phyloP scores from a whole-genome alignment of 2,329 filamentous ascomycete species.

The Fusarium algeriense region DNA sequence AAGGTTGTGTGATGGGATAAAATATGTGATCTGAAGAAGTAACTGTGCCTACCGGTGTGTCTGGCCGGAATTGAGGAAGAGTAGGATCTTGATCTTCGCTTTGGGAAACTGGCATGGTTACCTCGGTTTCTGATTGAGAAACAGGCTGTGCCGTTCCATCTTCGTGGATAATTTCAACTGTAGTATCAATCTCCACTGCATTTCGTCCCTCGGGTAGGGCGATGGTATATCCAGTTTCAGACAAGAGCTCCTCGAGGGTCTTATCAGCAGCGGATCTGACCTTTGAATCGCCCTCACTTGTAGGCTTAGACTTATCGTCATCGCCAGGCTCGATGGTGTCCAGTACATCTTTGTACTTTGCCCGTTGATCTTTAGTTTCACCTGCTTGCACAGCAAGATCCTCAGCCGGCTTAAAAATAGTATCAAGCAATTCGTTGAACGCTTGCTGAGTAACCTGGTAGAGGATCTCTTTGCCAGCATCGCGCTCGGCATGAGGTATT shows the following conservation, averaged over 20 bases:
- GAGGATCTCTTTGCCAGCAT: slow-evolving; percentile 87
- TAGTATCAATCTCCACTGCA: slow-evolving; percentile 51
- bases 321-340: slow-evolving; percentile 54
- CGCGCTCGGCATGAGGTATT: slow-evolving; percentile 82
- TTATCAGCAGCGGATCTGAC: slow-evolving; percentile 41
- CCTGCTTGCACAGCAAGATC: slow-evolving; percentile 77
- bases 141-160: slow-evolving; percentile 34
- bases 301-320: slow-evolving; percentile 43
- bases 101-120: slow-evolving; percentile 14
- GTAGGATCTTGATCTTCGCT: slow-evolving; percentile 69
- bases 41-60: slow-evolving; percentile 53
- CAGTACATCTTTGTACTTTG: slow-evolving; percentile 65
- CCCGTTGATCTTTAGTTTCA: slow-evolving; percentile 71
- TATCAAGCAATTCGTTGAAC: slow-evolving; percentile 91
- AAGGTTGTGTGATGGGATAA: slow-evolving; percentile 41
- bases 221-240: slow-evolving; percentile 60
- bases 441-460: slow-evolving; percentile 92
- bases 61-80: slow-evolving; percentile 76
- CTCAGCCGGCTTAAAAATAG: slow-evolving; percentile 85
- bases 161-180: slow-evolving; percentile 43
- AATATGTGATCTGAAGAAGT: slow-evolving; percentile 22
- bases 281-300: slow-evolving; percentile 18
- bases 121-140: slow-evolving; percentile 34
- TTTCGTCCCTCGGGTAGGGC: slow-evolving; percentile 50
- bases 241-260: slow-evolving; percentile 55